Base-by-base conservation (phyloP, 2,329 filamentous ascomycete species). In the Metarhizium sp. region DNA sequence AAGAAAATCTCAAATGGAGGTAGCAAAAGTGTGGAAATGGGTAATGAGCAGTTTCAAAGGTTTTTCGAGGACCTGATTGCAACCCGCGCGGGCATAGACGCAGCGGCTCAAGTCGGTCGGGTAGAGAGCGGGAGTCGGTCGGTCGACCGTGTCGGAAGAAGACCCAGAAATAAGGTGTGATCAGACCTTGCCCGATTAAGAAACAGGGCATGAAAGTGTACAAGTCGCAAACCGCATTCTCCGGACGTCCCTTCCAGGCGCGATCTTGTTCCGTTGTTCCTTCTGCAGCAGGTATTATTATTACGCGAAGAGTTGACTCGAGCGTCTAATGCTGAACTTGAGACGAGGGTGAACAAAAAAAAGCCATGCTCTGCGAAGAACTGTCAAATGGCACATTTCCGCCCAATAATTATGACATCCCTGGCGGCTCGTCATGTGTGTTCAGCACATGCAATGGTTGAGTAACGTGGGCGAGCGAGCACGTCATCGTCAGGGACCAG, bases 401-500 rank as follows among this genome's bases (percentile, higher is more conserved):
- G 45, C 45, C 18, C 20, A 2, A 20, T 14, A 16, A 30, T 36
- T 49, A 36, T 30, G 11, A 10, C 34, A 32, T 49, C 5, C 45
- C 16, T 48, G 32, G 34, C 34, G 20, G 48, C 40, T 18, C n/a
- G 14, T n/a, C 40, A 16, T 6, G 14, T 43, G 40, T 20, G 25
- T 25, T 25, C 30, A 34, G 38, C 52, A 47, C 50, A 55, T 50
- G 47, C 46, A 49, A 36, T 16, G 47, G 34, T 48, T 50, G 38
- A 48, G 18, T 45, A 16, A 25, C 25, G 25, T 25, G 25, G 18
- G 36, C 32, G 36, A 36, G 42, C 25, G 51, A 59, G 53, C 55
- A 59, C 58, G 58, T 57, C 58, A 56, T 57, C 38, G 50, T 52
- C 53, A 49, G 53, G 49, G 38, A 55, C 54, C 25, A 25, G 29